Base-by-base conservation (phyloP, 257 asterid species). In the Petunia axillaris region DNA sequence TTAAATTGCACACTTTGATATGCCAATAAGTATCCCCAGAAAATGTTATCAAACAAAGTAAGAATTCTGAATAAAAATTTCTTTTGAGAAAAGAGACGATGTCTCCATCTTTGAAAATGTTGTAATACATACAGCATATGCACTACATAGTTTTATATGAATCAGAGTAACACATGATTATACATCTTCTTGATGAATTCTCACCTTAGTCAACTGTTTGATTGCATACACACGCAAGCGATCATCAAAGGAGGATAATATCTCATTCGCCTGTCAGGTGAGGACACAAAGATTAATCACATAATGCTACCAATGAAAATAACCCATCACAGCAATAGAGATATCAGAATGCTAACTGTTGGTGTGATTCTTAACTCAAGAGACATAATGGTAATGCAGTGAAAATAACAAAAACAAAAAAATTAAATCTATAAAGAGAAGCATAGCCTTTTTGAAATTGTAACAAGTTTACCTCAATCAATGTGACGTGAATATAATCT, bases 211-310 rank as follows among this genome's bases (percentile, higher is more conserved):
- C 89, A 96, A 81, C 77, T 96, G 99, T 80, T 91, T 92, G 65
- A 91, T 89, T 79, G 99, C 98, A 85, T 96, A 96, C 59, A 10
- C 78, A 43, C 98, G 90, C 71, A 96, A 95, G 54, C 99, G 95
- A 81, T 91, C 98, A 82, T 96, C 98, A 66, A 96, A 96, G 82
- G 99, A 96, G 41, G 98, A 94, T 11, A 96, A 84, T 80, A 96
- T 94, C 86, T 96, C 99, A 82, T 87, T 94, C 78, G 99, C 99
- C 99, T 96, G 95, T 81, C 86, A 80, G 65, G 73, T 4, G 25
- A 41, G 63, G 79, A 83, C 78, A 35, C 41, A 64, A 25, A 38
- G 66, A 13, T 68, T 66, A 8, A 43, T 16, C 0, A 11, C 4
- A 35, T 6, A 52, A 52, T 52, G 55, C 55, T 9, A 52, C 55